Evolutionary conservation across 805 yeast species (phyloP).

Genomic region (Ogataea ramenticola): DNA sequence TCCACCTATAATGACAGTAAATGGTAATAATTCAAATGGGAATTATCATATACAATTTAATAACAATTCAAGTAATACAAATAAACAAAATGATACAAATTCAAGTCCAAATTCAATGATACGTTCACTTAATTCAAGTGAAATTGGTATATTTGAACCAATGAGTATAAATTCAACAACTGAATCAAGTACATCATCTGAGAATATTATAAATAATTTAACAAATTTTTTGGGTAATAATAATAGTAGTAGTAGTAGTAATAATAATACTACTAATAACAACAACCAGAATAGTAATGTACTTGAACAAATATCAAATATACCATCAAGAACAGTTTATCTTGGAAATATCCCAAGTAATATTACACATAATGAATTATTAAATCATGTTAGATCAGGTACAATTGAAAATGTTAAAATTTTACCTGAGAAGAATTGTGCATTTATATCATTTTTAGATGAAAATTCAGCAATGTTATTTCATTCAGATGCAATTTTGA

Average conservation of each 20-base stretch:
- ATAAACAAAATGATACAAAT: neutral
- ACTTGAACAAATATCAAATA: constrained; percentile 1
- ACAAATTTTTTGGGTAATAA: too few relatives aligned
- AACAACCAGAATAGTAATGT: too few relatives aligned
- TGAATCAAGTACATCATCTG: too few relatives aligned
- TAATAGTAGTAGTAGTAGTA: neutral
- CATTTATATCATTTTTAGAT: constrained; percentile 83
- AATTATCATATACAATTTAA: too few relatives aligned
- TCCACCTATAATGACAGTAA: too few relatives aligned
- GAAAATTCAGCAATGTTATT: constrained; percentile 83
- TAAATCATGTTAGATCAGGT: constrained; percentile 89
- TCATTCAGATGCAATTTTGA: constrained; percentile 88
- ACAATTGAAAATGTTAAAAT: constrained; percentile 73
- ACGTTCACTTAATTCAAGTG: neutral
- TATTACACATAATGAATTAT: constrained; percentile 69
- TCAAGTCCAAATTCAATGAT: neutral
- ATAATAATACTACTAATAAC: neutral
- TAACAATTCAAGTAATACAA: neutral
- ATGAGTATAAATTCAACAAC: too few relatives aligned
- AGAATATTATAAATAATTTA: too few relatives aligned
- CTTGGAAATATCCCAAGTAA: constrained; percentile 84
- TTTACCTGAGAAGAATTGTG: constrained; percentile 81
- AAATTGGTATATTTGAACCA: neutral
- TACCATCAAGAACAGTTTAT: constrained; percentile 73
- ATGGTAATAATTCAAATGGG: too few relatives aligned